These are phyloP conservation scores for Metarhizium rileyi DNA, from an alignment of 2,329 filamentous ascomycete genomes.

Conservation along the genomic window DNA sequence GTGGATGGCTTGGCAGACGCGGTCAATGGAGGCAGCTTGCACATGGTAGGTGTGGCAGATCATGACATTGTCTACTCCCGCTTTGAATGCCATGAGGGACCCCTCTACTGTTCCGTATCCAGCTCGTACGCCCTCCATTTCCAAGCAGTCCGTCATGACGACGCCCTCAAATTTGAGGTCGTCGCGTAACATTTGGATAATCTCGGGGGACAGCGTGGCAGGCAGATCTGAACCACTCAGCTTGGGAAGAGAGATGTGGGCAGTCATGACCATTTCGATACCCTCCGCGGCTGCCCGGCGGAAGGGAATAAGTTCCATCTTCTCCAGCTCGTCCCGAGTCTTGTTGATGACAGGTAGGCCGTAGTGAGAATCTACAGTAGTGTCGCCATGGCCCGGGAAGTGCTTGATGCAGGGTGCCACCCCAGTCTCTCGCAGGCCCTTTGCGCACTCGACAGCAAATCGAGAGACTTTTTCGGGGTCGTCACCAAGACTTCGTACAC, in stretches of 20 bases:
- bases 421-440: constrained; percentile 10
- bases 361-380: constrained; percentile 17
- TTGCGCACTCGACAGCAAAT: constrained; percentile 13
- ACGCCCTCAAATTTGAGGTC: constrained; percentile 14
- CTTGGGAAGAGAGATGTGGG: constrained; percentile 17
- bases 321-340: constrained; percentile 12
- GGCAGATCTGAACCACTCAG: constrained; percentile 12
- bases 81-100: constrained; percentile 15
- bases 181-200: constrained; percentile 13
- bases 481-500: constrained; percentile 17
- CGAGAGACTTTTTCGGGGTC: constrained; percentile 12
- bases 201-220: constrained; percentile 15
- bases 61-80: constrained; percentile 19
- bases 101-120: constrained; percentile 16
- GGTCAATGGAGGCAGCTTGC: constrained; percentile 15
- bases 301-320: constrained; percentile 15
- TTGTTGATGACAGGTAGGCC: constrained; percentile 17
- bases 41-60: constrained; percentile 18
- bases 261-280: constrained; percentile 20
- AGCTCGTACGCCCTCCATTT: constrained; percentile 18
- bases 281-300: constrained; percentile 10
- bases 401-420: constrained; percentile 18
- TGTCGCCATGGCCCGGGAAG: constrained; percentile 18
- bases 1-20: constrained; percentile 13
- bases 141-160: constrained; percentile 18